A percentile compares a stretch with the other conserved stretches of the same genome.
These are phyloP conservation scores for Lasiodiplodia sp. DNA, from an alignment of 2,329 filamentous ascomycete species.

Conservation along the genomic window DNA sequence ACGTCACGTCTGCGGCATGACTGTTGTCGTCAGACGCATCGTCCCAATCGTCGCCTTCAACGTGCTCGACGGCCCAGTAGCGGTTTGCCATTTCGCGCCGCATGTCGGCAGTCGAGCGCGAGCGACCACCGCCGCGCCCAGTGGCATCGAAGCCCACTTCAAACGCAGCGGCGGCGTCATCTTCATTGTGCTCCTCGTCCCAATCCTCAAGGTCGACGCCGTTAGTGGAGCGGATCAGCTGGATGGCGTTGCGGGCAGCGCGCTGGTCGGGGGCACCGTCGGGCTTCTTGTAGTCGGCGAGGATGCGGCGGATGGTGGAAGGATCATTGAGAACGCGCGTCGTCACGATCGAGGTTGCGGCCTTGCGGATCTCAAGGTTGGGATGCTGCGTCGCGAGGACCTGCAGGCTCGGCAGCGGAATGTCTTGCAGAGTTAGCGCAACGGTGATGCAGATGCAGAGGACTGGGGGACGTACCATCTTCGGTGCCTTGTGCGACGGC, in stretches of 20 bases:
- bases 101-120: slow-evolving; percentile 22
- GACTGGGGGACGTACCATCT: slow-evolving; percentile 59
- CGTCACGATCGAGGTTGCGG: slow-evolving; percentile 31
- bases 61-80: slow-evolving; percentile 20
- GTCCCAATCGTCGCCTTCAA: background rate
- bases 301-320: slow-evolving; percentile 49
- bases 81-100: slow-evolving; percentile 21
- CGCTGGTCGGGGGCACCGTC: slow-evolving; percentile 21
- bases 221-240: slow-evolving; percentile 24
- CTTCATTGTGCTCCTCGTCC: slow-evolving; percentile 19
- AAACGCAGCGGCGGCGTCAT: background rate
- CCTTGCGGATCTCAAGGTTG: slow-evolving; percentile 54
- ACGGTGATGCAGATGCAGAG: slow-evolving; percentile 48
- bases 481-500: slow-evolving; percentile 66
- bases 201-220: slow-evolving; percentile 28
- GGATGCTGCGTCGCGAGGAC: slow-evolving; percentile 48
- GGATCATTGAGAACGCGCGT: slow-evolving; percentile 21
- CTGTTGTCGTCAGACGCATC: slow-evolving; percentile 16
- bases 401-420: slow-evolving; percentile 50
- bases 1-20: background rate
- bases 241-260: slow-evolving; percentile 27
- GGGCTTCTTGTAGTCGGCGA: slow-evolving; percentile 31
- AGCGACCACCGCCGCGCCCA: slow-evolving; percentile 18
- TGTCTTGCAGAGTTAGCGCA: slow-evolving; percentile 59
- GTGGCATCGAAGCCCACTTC: slow-evolving; percentile 26